Evolutionary conservation across 306 rosid genomes (phyloP), one percentile per base, ranked within the genome.

Genomic region (Lithocarpus polystachyus): DNA sequence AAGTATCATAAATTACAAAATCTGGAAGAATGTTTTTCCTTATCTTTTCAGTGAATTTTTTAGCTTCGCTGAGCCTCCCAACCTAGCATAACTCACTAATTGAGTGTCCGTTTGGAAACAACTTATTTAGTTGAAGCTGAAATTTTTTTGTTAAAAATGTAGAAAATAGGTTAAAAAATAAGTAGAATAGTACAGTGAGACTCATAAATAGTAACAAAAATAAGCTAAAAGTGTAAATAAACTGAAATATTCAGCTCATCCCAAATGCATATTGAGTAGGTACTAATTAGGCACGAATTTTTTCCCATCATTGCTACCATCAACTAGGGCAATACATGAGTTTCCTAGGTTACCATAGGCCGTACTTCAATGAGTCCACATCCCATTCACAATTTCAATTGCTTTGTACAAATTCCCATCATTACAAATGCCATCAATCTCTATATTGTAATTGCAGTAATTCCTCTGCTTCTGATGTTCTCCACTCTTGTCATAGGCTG

Each of bases 401-500:
- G 97, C 97, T 84, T 89, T 87, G 69, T 92, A 95, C 91, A 95
- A 79, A 56, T 89, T 87, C 82, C 97, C 97, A 74, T 74, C 81
- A 37, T 88, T 90, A 88, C 97, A 92, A 24, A 95, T 87, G 81
- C 97, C 98, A 88, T 86, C 81, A 76, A 95, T 88, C 83, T 91
- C 88, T 0, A 89, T 88, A 82, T 95, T 95, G 89, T 97, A 91
- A 91, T 74, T 81, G 89, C 76, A 91, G 89, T 84, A 91, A 76
- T 74, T 92, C 88, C 90, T 91, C 92, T 3, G 97, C 99, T 82
- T 95, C 98, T 51, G 75, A 86, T 68, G 82, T 84, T 74, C n/a
- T n/a, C 85, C 93, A 94, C 86, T 95, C 90, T 79, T 90, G 91
- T 94, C 97, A 95, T 28, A 95, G 83, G 86, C 98, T 95, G 78